A percentile compares a stretch with the other conserved stretches of the same genome.
Conservation (phyloP, 225 moss, liverwort and hornwort genomes). For the Physcomitrium patens region DNA sequence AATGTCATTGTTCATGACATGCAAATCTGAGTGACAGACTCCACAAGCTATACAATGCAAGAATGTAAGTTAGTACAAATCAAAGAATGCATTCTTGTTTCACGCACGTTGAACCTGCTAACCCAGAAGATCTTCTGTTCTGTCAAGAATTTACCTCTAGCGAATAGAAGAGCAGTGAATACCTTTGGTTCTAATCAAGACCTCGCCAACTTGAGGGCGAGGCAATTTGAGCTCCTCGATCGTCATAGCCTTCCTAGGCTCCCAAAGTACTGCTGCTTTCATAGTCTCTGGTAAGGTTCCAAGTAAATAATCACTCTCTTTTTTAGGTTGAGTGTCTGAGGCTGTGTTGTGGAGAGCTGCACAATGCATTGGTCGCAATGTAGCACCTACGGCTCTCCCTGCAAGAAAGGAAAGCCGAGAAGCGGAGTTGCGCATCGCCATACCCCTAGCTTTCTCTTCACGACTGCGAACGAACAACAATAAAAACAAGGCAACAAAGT, state of each 20-base stretch:
- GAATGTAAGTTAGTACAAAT: conserved; percentile 15
- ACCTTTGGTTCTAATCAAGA: conserved; percentile 90
- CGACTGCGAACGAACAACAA: conserved; percentile 15
- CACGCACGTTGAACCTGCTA: conserved; percentile 11
- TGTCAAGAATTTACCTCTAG: background rate
- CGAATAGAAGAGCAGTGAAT: background rate
- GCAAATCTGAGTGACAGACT: conserved; percentile 98
- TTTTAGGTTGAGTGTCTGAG: conserved; percentile 25
- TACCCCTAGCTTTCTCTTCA: conserved; percentile 16
- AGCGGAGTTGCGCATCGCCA: conserved; percentile 45
- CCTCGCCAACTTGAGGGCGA: conserved; percentile 84
- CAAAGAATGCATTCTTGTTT: background rate
- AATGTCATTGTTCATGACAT: conserved; percentile 85
- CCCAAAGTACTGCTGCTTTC: conserved; percentile 97
- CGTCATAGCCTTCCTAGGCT: conserved; percentile 85
- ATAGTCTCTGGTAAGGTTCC: conserved; percentile 83
- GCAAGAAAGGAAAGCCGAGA: conserved; percentile 37
- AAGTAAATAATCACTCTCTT: conserved; percentile 64
- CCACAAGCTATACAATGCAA: conserved; percentile 80
- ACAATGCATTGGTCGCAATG: conserved; percentile 31
- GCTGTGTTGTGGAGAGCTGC: conserved; percentile 31
- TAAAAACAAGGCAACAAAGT: no score
- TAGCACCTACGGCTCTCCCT: conserved; percentile 33
- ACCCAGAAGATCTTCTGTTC: conserved; percentile 7
- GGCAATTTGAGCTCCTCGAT: conserved; percentile 89